phyloP scores from a whole-genome alignment of 176 grass and related monocot species.

The Dendrocalamus sinicus region DNA sequence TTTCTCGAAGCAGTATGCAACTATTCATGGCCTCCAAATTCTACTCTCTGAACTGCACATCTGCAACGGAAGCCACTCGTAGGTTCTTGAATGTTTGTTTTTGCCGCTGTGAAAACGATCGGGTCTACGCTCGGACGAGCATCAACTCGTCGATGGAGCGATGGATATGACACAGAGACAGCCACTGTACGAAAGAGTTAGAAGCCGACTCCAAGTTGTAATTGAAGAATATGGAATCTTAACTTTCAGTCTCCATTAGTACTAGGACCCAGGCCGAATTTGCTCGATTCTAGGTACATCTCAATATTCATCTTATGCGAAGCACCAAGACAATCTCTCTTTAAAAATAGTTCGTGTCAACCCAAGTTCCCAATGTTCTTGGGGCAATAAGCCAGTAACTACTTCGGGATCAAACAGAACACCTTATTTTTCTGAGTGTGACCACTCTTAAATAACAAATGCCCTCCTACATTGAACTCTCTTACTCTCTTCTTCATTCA shows the following conservation, averaged over 20 bases:
- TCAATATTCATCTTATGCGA: neutral
- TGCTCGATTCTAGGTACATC: neutral
- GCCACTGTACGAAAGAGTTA: neutral
- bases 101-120: constrained; percentile 9
- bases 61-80: constrained; percentile 27
- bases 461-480: neutral
- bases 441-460: neutral
- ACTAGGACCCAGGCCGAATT: neutral
- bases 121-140: neutral
- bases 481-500: neutral
- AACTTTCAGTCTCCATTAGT: neutral
- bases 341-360: neutral
- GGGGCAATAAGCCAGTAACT: neutral
- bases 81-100: constrained; percentile 24
- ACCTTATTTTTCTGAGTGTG: neutral
- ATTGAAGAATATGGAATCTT: neutral
- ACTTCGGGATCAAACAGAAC: neutral
- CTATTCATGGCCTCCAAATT: neutral
- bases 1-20: constrained; percentile 21
- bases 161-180: neutral
- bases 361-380: neutral
- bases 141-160: neutral
- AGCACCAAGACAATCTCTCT: neutral
- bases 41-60: neutral
- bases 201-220: neutral